phyloP scores from a whole-genome alignment of 2,329 filamentous ascomycete genomes.

The Beauveria scarabaeidicola region DNA sequence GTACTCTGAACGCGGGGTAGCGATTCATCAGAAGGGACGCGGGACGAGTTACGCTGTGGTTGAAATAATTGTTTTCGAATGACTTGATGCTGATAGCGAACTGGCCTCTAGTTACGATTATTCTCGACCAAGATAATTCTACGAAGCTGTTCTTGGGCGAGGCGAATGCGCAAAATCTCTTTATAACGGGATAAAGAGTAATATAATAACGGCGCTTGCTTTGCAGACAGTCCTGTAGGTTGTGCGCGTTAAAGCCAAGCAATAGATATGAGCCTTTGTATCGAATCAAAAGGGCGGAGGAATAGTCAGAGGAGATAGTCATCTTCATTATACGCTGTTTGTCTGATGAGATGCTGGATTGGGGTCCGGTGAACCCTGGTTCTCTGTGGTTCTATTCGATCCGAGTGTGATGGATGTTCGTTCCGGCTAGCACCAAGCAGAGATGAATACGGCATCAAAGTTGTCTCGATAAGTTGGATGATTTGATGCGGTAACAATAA shows the following conservation, averaged over 20 bases:
- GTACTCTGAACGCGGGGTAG: not conserved
- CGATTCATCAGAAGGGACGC: not conserved
- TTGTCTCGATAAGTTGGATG: no score
- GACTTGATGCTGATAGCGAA: constrained; percentile 4
- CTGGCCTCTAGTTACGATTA: constrained; percentile 58
- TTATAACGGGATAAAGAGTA: constrained; percentile 87
- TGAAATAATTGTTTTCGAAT: not conserved
- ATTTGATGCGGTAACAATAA: not conserved
- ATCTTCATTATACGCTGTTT: not conserved
- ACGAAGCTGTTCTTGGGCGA: constrained; percentile 66
- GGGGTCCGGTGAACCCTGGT: not conserved
- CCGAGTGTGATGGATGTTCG: not conserved
- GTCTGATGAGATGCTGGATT: not conserved
- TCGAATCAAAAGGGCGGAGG: not conserved
- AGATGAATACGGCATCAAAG: not conserved
- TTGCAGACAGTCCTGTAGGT: constrained; percentile 78
- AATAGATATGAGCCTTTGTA: constrained; percentile 36
- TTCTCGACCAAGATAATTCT: constrained; percentile 72
- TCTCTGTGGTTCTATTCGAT: not conserved
- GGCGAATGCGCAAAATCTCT: constrained; percentile 79
- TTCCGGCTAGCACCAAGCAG: not conserved
- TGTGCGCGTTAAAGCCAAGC: constrained; percentile 67
- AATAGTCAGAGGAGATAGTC: not conserved
- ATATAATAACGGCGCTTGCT: constrained; percentile 92
- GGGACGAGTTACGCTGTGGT: not conserved